Evolutionary conservation across 1,284 basidiomycete species (phyloP), one percentile per base, ranked within the genome.

Genomic region (Peniophora sp.): DNA sequence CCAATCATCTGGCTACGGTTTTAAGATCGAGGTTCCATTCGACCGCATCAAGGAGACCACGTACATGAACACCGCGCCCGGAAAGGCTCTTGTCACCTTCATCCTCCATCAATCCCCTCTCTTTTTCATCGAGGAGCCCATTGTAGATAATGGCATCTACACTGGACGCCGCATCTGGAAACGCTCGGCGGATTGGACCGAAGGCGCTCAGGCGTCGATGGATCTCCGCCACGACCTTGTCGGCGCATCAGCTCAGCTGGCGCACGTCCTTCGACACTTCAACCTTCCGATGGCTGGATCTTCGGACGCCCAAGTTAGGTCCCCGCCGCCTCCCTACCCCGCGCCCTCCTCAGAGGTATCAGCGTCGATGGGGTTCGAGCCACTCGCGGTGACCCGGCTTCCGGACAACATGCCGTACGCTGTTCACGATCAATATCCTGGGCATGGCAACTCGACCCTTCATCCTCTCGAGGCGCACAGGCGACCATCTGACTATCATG

Each of bases 11-110:
- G 85, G 85, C 24, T 76, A 75, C 56, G 79, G 83, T 35, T 90
- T 88, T 73, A 89, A 90, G 65, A 90, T 91, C 83, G 84, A 86
- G 55, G 74, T 89, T n/a, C 76, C 84, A 3, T 88, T 85, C 62
- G 72, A 79, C 51, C 72, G 64, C 54, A 80, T 91, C 54, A 56
- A 72, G 18, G 70, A 79, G 43, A 75, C 79, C 5, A 74, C 79
- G 50, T 82, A 87, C 64, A 67, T 71, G 23, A 75, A 79, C 53
- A 65, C 72, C 14, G 67, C 75, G 24, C 76, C 80, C 15, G 81
- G 78, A 20, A 70, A 75, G 12, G 85, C 76, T 20, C 67, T 78
- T 15, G 83, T 80, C 2, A 72, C 78, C 0, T 81, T 90, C 60
- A 60, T 71, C n/a, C 73, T 91, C 32, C 76, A 80, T 14, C 72